phyloP scores from a whole-genome alignment of 805 yeast species.

The Nakazawaea ernobii region DNA sequence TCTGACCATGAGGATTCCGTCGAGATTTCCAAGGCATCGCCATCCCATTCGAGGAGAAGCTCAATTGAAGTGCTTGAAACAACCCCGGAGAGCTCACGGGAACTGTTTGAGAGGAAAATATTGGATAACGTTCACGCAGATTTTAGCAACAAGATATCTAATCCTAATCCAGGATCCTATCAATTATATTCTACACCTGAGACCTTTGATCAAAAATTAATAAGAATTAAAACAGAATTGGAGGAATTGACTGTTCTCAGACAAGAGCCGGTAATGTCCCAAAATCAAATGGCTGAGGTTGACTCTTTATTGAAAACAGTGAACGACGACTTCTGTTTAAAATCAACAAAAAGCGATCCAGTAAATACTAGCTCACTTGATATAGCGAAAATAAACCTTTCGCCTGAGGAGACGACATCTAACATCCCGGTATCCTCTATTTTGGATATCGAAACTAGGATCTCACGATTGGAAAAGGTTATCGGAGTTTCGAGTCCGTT shows the following conservation, averaged over 20 bases:
- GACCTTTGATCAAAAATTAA: slow-evolving; percentile 8
- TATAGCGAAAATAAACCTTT: slow-evolving; percentile 4
- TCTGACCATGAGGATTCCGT: neutral
- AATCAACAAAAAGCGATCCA: neutral
- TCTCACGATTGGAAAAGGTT: slow-evolving; percentile 12
- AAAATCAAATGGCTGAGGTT: neutral
- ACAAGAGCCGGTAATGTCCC: neutral
- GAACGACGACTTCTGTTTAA: slow-evolving; percentile 2
- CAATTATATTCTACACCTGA: neutral
- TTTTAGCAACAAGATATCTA: slow-evolving; percentile 6
- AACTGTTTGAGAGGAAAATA: slow-evolving; percentile 9
- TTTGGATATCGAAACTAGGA: slow-evolving; percentile 12
- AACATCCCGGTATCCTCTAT: neutral
- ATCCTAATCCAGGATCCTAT: neutral
- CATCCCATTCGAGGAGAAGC: slow-evolving; percentile 1
- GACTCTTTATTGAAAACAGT: neutral
- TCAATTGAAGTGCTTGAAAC: slow-evolving; percentile 6
- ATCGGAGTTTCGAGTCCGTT: slow-evolving; percentile 11
- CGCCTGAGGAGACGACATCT: neutral
- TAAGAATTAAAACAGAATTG: slow-evolving; percentile 12
- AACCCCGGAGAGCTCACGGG: neutral
- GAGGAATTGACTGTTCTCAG: slow-evolving; percentile 4
- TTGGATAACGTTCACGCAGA: neutral
- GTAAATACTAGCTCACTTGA: neutral
- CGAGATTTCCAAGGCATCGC: neutral